Conservation (phyloP, 768 basidiomycete species). For the Calocybe gangraenosa region DNA sequence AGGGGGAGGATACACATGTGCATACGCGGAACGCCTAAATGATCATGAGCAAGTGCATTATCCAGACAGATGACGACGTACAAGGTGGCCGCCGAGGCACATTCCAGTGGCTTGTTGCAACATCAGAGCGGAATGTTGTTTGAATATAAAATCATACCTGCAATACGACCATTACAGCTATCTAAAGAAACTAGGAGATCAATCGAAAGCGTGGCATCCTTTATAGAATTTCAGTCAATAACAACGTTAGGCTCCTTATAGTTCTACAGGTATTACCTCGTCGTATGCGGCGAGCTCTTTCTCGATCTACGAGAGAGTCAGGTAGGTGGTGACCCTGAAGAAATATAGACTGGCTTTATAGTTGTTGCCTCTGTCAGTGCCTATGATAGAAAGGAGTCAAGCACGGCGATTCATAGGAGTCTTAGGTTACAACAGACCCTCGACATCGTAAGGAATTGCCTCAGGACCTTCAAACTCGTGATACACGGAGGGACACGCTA, state of each 20-base stretch:
- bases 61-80: constrained; percentile 27
- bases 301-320: constrained; percentile 55
- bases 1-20: neutral
- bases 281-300: constrained; percentile 87
- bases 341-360: constrained; percentile 61
- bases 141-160: constrained; percentile 40
- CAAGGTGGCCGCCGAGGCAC: constrained; percentile 86
- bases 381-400: constrained; percentile 27
- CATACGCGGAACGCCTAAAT: constrained; percentile 38
- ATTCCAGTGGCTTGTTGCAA: constrained; percentile 68
- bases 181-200: constrained; percentile 67
- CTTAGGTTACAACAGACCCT: constrained; percentile 43
- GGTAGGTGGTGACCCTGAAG: neutral
- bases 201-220: constrained; percentile 78
- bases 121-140: constrained; percentile 8
- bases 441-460: constrained; percentile 81
- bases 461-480: constrained; percentile 93
- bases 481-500: constrained; percentile 81
- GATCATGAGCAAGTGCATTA: constrained; percentile 1
- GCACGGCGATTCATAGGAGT: neutral
- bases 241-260: neutral
- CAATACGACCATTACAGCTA: constrained; percentile 92
- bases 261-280: constrained; percentile 52
- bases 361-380: constrained; percentile 87
- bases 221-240: constrained; percentile 1